phyloP scores from a whole-genome alignment of 23 red algal genomes.

The Agarophyton chilense region DNA sequence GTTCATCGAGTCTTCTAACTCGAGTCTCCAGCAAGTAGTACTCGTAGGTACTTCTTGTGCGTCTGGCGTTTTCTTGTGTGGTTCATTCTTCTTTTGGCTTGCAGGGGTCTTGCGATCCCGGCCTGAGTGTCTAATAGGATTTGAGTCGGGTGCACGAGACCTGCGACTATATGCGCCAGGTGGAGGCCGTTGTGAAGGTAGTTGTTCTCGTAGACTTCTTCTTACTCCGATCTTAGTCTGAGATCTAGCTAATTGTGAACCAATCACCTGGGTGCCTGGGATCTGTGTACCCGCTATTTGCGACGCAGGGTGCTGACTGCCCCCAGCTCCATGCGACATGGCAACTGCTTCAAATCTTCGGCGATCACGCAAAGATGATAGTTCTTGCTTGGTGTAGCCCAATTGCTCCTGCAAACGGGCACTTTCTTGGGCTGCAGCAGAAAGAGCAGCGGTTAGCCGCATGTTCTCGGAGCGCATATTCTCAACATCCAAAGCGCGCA shows the following conservation, averaged over 20 bases:
- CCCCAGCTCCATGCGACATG: not conserved
- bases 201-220: not conserved
- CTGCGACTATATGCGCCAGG: not conserved
- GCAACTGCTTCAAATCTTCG: not conserved
- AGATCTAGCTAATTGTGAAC: not conserved
- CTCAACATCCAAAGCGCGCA: constrained; percentile 27
- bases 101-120: not conserved
- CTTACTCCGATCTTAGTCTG: not conserved
- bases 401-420: constrained; percentile 21
- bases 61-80: not conserved
- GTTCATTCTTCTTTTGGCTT: not conserved
- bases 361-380: constrained; percentile 3
- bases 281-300: constrained; percentile 1
- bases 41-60: not conserved
- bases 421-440: not conserved
- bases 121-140: not conserved
- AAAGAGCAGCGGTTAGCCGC: not conserved
- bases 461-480: constrained; percentile 9
- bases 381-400: not conserved
- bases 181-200: not conserved
- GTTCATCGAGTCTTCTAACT: not conserved
- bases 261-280: not conserved
- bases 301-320: not conserved
- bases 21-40: not conserved
- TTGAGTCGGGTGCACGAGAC: not conserved